Percentiles rank a stretch among this genome's conserved stretches.
Evolutionary conservation across 2,329 filamentous ascomycete genomes (phyloP).

Genomic region (Furcasterigmium furcatum): DNA sequence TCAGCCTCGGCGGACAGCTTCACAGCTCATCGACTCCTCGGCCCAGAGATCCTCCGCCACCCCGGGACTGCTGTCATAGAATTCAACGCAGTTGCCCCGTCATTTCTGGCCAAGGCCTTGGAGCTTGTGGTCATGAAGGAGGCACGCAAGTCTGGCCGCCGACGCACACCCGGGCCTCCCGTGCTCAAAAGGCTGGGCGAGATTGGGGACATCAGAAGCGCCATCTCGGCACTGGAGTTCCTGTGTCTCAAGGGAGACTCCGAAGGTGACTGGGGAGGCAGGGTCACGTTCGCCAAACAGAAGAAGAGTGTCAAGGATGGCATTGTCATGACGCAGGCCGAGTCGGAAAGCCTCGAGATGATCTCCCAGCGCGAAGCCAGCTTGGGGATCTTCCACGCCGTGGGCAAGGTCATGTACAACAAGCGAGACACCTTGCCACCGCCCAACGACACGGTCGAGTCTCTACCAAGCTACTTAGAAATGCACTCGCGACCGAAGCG

Average conservation of each 20-base stretch:
- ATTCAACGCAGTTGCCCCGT: slow-evolving; percentile 89
- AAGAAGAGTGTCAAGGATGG: slow-evolving; percentile 58
- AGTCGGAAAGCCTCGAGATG: slow-evolving; percentile 74
- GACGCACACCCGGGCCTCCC: slow-evolving; percentile 71
- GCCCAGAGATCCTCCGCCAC: slow-evolving; percentile 80
- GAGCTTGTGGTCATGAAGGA: slow-evolving; percentile 83
- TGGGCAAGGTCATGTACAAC: slow-evolving; percentile 96
- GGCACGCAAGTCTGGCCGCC: slow-evolving; percentile 71
- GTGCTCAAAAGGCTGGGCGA: slow-evolving; percentile 80
- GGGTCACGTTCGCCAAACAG: slow-evolving; percentile 65
- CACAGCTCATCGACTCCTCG: slow-evolving; percentile 85
- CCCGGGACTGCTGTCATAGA: slow-evolving; percentile 77
- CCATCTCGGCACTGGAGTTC: slow-evolving; percentile 90
- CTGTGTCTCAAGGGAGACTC: slow-evolving; percentile 79
- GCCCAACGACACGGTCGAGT: slow-evolving; percentile 40
- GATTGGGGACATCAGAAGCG: slow-evolving; percentile 87
- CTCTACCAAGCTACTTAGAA: slow-evolving; percentile 56
- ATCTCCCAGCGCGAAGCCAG: slow-evolving; percentile 86
- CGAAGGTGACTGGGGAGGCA: slow-evolving; percentile 72
- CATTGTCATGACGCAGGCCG: slow-evolving; percentile 67
- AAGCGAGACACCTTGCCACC: slow-evolving; percentile 65
- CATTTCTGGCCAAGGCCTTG: slow-evolving; percentile 79
- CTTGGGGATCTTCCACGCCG: slow-evolving; percentile 91
- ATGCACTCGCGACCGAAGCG: slow-evolving; percentile 56
- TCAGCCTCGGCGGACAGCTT: slow-evolving; percentile 87